Base-by-base conservation (phyloP, 805 yeast genomes). In the Kodamaea laetipori region DNA sequence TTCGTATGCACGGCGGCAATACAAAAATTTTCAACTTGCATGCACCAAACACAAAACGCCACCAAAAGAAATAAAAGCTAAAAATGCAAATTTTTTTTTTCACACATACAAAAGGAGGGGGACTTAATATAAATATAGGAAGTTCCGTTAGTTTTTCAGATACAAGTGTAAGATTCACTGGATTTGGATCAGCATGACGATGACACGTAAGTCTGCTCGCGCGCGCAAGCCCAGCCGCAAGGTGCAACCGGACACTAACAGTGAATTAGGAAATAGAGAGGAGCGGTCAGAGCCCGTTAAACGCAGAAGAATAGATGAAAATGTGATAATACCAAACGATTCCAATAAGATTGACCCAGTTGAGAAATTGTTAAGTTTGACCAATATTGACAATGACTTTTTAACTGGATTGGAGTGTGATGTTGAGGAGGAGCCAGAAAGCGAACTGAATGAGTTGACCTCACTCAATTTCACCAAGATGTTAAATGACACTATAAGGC, bases 331-430 rank as follows among this genome's bases (percentile, higher is more conserved):
- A 12, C 21, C 42, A 17, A 37, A 40, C n/a, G 44, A 32, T 18
- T 26, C 18, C 6, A 28, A 68, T 46, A 64, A 54, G 42, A 61
- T 69, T 19, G 76, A 71, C 49, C 76, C 75, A 4, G 73, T 71
- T 40, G 73, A 70, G 50, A 69, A 61, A 47, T 58, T 71, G 26
- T 55, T 70, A 39, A 63, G 70, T 44, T 61, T 67, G 42, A 58
- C 70, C 8, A 63, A 55, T 41, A 45, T 53, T 18, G 57, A 64
- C 44, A 56, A 52, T 27, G 73, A 67, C 46, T 60, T 65, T 30
- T 56, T 66, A 40, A 53, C 57, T 41, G 56, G 56, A 34, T 49
- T 61, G 44, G 66, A 60, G 42, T 54, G 45, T 8, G 45, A 39
- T 6, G 28, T 25, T 2, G 36, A 35, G 12, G 51, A 48, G 24